phyloP scores from a whole-genome alignment of 176 grass and related monocot genomes.

The Eragrostis nindensis region DNA sequence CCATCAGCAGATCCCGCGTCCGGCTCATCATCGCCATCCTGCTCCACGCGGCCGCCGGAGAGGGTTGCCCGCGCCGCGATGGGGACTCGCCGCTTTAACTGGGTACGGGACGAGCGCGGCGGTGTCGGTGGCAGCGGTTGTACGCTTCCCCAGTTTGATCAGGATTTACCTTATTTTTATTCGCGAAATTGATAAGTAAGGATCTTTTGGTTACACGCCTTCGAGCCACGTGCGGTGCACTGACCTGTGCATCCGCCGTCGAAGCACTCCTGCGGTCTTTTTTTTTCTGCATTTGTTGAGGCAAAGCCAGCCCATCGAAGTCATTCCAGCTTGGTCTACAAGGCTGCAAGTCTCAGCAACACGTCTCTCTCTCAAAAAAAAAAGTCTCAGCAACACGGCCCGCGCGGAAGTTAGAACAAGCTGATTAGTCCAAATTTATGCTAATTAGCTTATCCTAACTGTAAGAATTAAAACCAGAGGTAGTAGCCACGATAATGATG shows the following conservation, averaged over 20 bases:
- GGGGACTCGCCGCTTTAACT: conserved; percentile 1
- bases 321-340: no score
- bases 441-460: no score
- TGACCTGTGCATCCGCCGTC: background rate
- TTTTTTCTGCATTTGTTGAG: background rate
- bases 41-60: conserved; percentile 25
- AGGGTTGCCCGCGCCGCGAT: background rate
- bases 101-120: conserved; percentile 7
- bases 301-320: background rate
- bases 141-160: background rate
- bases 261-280: no score
- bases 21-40: conserved; percentile 92
- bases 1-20: conserved; percentile 76
- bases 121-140: background rate
- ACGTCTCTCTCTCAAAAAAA: no score
- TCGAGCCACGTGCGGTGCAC: background rate
- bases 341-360: no score
- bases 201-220: background rate
- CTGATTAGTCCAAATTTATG: no score
- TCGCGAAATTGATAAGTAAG: no score
- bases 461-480: no score
- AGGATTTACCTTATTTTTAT: no score
- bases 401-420: no score
- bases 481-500: no score
- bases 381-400: no score